These are phyloP conservation scores for Turritis glabra DNA, from an alignment of 345 rosid genomes.

Conservation along the genomic window DNA sequence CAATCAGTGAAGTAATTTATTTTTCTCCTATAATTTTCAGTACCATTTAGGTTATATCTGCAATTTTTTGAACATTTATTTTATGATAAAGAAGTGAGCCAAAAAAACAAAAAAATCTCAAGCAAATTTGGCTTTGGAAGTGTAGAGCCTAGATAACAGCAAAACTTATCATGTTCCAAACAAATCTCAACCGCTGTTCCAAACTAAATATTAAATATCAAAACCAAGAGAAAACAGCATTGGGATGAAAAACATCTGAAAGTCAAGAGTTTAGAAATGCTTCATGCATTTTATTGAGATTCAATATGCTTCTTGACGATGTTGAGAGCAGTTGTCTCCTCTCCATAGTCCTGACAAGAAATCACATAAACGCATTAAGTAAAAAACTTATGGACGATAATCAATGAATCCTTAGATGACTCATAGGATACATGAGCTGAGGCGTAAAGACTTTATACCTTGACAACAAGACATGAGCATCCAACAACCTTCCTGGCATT, in stretches of 20 bases:
- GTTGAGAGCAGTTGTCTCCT: conserved; percentile 40
- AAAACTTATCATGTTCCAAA: conserved; percentile 32
- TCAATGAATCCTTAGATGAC: neutral
- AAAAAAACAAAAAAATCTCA: neutral
- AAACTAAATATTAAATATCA: conserved; percentile 28
- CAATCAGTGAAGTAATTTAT: neutral
- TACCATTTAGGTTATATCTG: neutral
- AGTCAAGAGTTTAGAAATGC: conserved; percentile 11
- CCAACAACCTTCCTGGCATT: conserved; percentile 89
- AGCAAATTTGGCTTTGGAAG: neutral
- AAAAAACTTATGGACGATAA: neutral
- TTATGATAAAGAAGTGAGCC: neutral
- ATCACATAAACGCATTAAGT: neutral
- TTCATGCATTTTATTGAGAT: conserved; percentile 29
- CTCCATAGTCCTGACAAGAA: conserved; percentile 40
- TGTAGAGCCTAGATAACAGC: conserved; percentile 19
- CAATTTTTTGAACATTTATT: neutral
- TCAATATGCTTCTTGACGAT: conserved; percentile 41
- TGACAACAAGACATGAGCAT: conserved; percentile 80
- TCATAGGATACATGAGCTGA: neutral
- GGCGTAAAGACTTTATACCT: conserved; percentile 44
- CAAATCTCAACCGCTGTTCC: conserved; percentile 29
- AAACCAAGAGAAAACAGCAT: conserved; percentile 33
- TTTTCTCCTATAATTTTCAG: neutral
- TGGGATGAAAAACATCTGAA: conserved; percentile 15